Base-by-base conservation (phyloP, 73 alveolate genomes). In the Paramecium primaurelia region DNA sequence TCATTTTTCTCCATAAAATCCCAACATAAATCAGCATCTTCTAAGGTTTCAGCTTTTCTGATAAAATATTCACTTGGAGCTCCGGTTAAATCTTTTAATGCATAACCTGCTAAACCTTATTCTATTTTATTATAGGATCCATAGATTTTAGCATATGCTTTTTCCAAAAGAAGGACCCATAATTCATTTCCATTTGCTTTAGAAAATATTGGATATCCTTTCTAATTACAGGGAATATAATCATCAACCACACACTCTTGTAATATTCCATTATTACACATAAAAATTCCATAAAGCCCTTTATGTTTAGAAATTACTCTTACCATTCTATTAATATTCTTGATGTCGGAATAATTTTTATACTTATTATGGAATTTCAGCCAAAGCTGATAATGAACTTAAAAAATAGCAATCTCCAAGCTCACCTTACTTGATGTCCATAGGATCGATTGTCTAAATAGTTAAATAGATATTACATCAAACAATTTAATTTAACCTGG, bases 91-190 rank as follows among this genome's bases (percentile, higher is more conserved):
- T 95, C 92, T 54, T 93, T 93, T 1, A 96, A 83, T 20, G 96
- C 98, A 85, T 90, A 97, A 36, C 93, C 95, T 6, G 96, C 88
- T 54, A 92, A 88, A 7, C 99, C 99, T 49, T 97, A 97, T 42
- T 97, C 99, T 12, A 98, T 97, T 73, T 97, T 97, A 9, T 95
- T 94, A 93, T 98, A 98, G 28, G 96, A 92, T 25, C 99, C 99
- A 93, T 94, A 95, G 2, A 96, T 93, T 88, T 98, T 98, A 4
- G 99, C 99, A 98, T 99, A 97, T 0, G 99, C 99, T 68, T 98
- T 98, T 86, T 97, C 99, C 26, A 98, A 30, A 58, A 97, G 47
- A 77, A 97, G 69, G 14, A 98, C 99, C 99, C 99, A 98, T 30
- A 98, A 40, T 8, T 14, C 49, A 40, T 40, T 40, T 10, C 95